Conservation (phyloP, 108 stramenopile species). For the Skeletonema potamos region DNA sequence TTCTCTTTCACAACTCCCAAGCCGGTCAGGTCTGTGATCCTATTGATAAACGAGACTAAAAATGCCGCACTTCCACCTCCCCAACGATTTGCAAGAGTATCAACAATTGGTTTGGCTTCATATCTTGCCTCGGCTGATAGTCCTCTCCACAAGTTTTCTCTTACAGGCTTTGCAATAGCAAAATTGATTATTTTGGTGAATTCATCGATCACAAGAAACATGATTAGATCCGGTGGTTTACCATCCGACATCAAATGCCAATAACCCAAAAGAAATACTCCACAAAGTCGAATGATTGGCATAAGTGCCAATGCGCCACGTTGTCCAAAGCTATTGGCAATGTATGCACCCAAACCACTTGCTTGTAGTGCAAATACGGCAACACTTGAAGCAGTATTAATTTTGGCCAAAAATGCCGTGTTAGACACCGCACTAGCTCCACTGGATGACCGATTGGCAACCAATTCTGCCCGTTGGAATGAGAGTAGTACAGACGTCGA, state of each 20-base stretch:
- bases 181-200: conserved; percentile 86
- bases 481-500: conserved; percentile 78
- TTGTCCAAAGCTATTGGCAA: conserved; percentile 67
- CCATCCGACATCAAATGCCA: conserved; percentile 77
- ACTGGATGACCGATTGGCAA: conserved; percentile 65
- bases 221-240: conserved; percentile 70
- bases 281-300: conserved; percentile 74
- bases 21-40: conserved; percentile 51
- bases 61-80: conserved; percentile 91
- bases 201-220: conserved; percentile 86
- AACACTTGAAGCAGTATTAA: conserved; percentile 79
- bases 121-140: conserved; percentile 86
- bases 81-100: conserved; percentile 89
- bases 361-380: conserved; percentile 85
- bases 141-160: conserved; percentile 87
- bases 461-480: conserved; percentile 86
- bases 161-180: conserved; percentile 86
- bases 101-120: conserved; percentile 91
- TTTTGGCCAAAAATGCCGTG: conserved; percentile 87
- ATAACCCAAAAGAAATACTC: conserved; percentile 68
- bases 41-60: conserved; percentile 65
- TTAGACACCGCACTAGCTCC: conserved; percentile 57
- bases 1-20: conserved; percentile 42
- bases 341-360: conserved; percentile 72
- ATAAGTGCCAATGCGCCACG: conserved; percentile 78